Evolutionary conservation across 768 basidiomycete species (phyloP).

Genomic region (Kwoniella botswanensis): DNA sequence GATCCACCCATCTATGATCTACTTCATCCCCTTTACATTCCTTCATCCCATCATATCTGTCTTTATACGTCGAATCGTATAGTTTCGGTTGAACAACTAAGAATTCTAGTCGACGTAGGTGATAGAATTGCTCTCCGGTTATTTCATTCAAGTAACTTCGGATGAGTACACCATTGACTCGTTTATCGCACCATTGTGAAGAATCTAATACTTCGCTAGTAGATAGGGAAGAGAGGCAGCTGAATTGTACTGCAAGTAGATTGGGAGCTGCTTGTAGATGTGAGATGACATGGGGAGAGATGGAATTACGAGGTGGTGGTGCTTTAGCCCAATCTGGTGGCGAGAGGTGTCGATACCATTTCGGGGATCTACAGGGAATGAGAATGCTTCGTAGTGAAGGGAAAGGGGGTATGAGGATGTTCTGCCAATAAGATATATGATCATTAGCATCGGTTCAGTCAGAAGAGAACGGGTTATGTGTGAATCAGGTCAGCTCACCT

Average conservation of each 20-base stretch:
- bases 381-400: constrained; percentile 8
- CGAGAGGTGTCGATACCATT: constrained; percentile 13
- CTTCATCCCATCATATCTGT: neutral
- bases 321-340: constrained; percentile 29
- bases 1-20: constrained; percentile 23
- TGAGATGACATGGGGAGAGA: constrained; percentile 19
- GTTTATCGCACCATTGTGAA: constrained; percentile 13
- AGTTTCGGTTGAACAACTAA: constrained; percentile 12
- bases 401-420: constrained; percentile 24
- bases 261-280: constrained; percentile 13
- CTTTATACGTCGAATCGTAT: constrained; percentile 1
- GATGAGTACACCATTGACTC: constrained; percentile 22
- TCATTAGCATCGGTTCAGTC: neutral
- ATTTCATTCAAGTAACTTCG: constrained; percentile 13
- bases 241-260: constrained; percentile 18
- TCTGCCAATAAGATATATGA: neutral
- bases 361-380: constrained; percentile 11
- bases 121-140: constrained; percentile 20
- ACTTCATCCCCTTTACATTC: neutral
- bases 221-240: neutral
- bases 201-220: constrained; percentile 5
- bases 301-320: constrained; percentile 14
- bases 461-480: neutral
- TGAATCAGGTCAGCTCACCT: constrained; percentile 6
- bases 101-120: constrained; percentile 17